Evolutionary conservation across 768 basidiomycete genomes (phyloP).

Genomic region (Dictyophora rubrovolvata): DNA sequence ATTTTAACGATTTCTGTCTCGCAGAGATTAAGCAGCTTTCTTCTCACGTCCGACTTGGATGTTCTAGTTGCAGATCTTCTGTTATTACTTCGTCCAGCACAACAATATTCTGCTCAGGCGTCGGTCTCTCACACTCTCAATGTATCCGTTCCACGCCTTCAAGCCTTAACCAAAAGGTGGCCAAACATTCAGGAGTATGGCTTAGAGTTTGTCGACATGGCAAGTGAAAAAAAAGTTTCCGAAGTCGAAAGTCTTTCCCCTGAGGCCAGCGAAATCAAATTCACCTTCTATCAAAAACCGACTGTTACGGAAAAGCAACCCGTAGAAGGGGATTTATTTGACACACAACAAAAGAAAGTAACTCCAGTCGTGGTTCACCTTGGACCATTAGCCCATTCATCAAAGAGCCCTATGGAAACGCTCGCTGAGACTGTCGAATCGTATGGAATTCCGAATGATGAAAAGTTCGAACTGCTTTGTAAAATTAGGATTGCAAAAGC

Average conservation of each 20-base stretch:
- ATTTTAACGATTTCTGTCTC: constrained; percentile 2
- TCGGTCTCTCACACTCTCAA: constrained; percentile 75
- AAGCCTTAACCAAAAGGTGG: constrained; percentile 80
- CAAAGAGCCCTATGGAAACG: constrained; percentile 63
- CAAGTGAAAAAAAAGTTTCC: constrained; percentile 35
- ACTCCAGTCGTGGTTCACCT: constrained; percentile 50
- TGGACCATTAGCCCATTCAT: constrained; percentile 47
- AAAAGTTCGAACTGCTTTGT: constrained; percentile 82
- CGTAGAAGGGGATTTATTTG: constrained; percentile 24
- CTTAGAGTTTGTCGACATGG: constrained; percentile 61
- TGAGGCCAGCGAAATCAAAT: constrained; percentile 71
- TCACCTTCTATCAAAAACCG: constrained; percentile 64
- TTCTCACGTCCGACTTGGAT: constrained; percentile 84
- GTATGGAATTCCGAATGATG: constrained; percentile 63
- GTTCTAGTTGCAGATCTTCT: constrained; percentile 75
- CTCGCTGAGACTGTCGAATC: constrained; percentile 62
- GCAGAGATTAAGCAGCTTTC: constrained; percentile 82
- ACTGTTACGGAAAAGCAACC: constrained; percentile 32
- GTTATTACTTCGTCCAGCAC: constrained; percentile 82
- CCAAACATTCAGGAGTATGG: constrained; percentile 73
- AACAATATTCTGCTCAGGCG: constrained; percentile 87
- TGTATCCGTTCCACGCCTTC: constrained; percentile 71
- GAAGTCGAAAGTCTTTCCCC: constrained; percentile 54
- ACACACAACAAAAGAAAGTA: constrained; percentile 33
- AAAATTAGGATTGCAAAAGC: constrained; percentile 74